Evolutionary conservation across 768 basidiomycete genomes (phyloP), one percentile per base, ranked within the genome.

Genomic region (Phlebiopsis gigantea): DNA sequence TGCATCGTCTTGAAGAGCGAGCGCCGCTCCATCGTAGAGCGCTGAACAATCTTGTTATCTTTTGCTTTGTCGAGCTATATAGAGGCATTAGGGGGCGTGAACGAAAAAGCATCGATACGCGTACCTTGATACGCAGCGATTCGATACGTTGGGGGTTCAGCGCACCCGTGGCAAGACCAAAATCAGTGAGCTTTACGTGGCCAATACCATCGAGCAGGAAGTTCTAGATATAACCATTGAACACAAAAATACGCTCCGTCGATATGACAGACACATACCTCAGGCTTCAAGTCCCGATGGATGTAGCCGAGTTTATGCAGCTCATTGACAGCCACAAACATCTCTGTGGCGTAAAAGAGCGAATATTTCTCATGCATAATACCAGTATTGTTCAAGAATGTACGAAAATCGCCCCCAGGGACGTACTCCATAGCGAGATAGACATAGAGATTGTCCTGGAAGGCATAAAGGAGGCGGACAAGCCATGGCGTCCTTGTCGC

Each of bases 351-450:
- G 71, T 99, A 99, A 69, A 95, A 98, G 55, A 88, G 79, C 1
- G 97, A 96, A 65, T 98, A 93, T 65, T 98, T 93, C 68, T 98
- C 95, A 69, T 98, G 96, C 57, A 99, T 79, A 1, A 98, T 93
- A 28, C 97, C 97, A 4, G 30, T 22, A 69, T 98, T 99, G 73
- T 98, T 99, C 39, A 99, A 79, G 39, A 99, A 81, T 0, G 97
- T 99, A 17, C 97, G 83, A 76, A 99, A 99, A 69, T 99, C 97
- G 48, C 97, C 97, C 21, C 97, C 97, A 0, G 95, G 94, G 17
- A 98, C 95, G 68, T 97, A 98, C 77, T 98, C 95, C 96, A 98
- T 98, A 1, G 96, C 96, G 46, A 98, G 87, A 68, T 95, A 98
- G 17, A 98, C 93, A 64, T 90, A 79, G 55, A 88, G 79, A 0